phyloP scores from a whole-genome alignment of 495 filamentous ascomycete genomes.

The Neurospora sp. region DNA sequence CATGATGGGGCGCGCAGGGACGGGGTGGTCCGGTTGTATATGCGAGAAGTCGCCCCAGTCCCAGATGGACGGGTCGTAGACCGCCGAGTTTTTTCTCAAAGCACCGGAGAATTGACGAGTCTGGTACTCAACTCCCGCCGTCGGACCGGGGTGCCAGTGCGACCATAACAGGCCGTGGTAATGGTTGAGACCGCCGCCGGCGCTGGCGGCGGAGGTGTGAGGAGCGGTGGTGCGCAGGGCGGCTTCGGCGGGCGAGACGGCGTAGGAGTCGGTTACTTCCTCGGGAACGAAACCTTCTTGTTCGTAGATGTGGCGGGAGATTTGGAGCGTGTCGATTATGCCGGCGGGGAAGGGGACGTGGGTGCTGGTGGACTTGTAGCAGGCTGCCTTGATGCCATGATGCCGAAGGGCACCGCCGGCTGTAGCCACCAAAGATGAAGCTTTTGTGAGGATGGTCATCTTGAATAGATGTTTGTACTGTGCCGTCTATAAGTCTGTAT shows the following conservation, averaged over 20 bases:
- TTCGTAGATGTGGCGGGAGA: not conserved
- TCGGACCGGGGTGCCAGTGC: not conserved
- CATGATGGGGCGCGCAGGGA: not conserved
- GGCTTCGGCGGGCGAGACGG: not conserved
- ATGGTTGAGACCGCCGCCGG: not conserved
- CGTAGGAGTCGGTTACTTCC: not conserved
- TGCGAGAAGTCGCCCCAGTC: not conserved
- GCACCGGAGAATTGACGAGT: not conserved
- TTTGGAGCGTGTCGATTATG: not conserved
- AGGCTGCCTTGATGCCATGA: not conserved
- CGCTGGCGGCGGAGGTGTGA: not conserved
- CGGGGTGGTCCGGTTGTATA: not conserved
- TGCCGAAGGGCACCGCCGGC: not conserved
- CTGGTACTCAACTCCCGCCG: not conserved
- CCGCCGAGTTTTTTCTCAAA: not conserved
- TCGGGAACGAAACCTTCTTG: not conserved
- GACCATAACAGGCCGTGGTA: not conserved
- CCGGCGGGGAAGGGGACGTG: not conserved
- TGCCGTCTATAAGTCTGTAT: not conserved
- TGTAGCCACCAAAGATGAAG: not conserved
- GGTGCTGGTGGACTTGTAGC: not conserved
- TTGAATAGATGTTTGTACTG: not conserved
- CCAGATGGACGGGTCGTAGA: not conserved
- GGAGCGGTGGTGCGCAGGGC: not conserved
- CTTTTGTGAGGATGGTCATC: not conserved